Evolutionary conservation across 441 rosid genomes (phyloP).

Genomic region (Populus hybrid): DNA sequence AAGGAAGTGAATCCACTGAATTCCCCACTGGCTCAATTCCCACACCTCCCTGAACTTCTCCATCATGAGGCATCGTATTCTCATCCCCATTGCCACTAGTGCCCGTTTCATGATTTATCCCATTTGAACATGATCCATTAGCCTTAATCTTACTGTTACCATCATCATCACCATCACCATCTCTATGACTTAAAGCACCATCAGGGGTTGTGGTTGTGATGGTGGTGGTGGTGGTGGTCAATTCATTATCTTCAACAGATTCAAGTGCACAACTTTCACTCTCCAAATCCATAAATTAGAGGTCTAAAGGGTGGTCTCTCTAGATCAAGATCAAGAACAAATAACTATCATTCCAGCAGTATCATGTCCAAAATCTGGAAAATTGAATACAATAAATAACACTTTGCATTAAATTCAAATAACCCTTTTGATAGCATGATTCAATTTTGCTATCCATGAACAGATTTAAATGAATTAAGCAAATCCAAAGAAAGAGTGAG

Average conservation of each 20-base stretch:
- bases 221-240: conserved; percentile 18
- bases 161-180: conserved; percentile 9
- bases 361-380: conserved; percentile 29
- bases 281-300: conserved; percentile 42
- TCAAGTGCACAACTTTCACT: conserved; percentile 43
- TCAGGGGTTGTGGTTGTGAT: conserved; percentile 15
- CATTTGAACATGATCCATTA: conserved; percentile 38
- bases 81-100: conserved; percentile 17
- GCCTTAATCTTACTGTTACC: conserved; percentile 22
- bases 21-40: conserved; percentile 17
- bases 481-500: neutral
- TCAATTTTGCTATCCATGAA: neutral
- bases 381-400: conserved; percentile 10
- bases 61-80: conserved; percentile 13
- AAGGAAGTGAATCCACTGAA: conserved; percentile 20
- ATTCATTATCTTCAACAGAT: conserved; percentile 50
- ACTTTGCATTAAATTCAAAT: neutral
- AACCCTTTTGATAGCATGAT: neutral
- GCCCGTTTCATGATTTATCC: conserved; percentile 14
- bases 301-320: conserved; percentile 8
- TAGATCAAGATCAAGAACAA: conserved; percentile 52
- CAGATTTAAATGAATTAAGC: neutral
- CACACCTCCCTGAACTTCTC: conserved; percentile 17
- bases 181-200: neutral
- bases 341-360: conserved; percentile 57